Evolutionary conservation across 345 rosid species (phyloP), one percentile per base, ranked within the genome.

Genomic region (Populus deltoides): DNA sequence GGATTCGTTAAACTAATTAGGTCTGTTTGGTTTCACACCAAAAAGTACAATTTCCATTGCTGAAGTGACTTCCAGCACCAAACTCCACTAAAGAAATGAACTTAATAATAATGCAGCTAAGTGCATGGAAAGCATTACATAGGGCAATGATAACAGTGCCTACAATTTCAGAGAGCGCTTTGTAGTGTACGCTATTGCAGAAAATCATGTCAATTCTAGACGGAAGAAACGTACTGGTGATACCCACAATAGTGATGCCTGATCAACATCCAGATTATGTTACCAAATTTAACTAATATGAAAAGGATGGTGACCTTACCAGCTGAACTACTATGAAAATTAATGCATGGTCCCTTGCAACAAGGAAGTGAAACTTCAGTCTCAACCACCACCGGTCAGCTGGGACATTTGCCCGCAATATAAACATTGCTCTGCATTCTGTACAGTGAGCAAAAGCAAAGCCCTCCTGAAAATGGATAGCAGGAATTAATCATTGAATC

Each of bases 361-460:
- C 99, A 41, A 97, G 91, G 79, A 97, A 86, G 90, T 94, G 97
- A 83, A 97, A 97, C 86, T 95, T 94, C 92, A 97, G 83, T 85
- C 98, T 92, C 87, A 94, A 82, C 99, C 99, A 92, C 99, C 99
- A 97, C 79, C 99, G 90, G 76, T 97, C 98, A 77, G 98, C 82
- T 68, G 99, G 99, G 55, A 92, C 94, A 87, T 97, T 94, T 71
- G 97, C 97, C 71, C 99, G 90, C 79, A 97, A 88, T 84, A 92
- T 78, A 83, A 97, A 97, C 78, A 87, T 79, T 13, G 97, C 98
- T 83, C 97, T 89, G 90, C 99, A 97, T 83, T 97, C 99, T 73
- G 99, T 94, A 86, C 99, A 97, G 85, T 97, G 99, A 73, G 98
- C 91, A 89, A 97, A 97, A 78, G 99, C 99, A 90, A 94, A 97